A percentile compares a stretch with the other conserved stretches of the same genome.
Evolutionary conservation across 306 rosid genomes (phyloP).

Genomic region (Trifolium fragiferum): DNA sequence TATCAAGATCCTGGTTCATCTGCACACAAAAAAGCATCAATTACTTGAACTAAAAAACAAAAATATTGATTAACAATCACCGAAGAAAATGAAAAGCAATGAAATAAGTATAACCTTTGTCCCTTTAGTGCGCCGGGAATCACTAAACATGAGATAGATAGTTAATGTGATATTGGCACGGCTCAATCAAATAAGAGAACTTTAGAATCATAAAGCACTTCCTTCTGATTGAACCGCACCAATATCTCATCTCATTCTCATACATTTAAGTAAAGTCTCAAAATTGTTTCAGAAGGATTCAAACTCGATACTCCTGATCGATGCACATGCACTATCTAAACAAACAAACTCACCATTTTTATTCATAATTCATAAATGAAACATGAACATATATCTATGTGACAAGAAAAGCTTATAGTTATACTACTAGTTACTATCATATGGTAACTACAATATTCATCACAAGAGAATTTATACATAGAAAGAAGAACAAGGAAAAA

Average conservation of each 20-base stretch:
- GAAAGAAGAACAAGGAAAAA: slow-evolving; percentile 37
- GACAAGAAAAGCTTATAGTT: slow-evolving; percentile 33
- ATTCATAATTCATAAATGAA: slow-evolving; percentile 1
- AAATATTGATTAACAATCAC: slow-evolving; percentile 15
- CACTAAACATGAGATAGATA: slow-evolving; percentile 5
- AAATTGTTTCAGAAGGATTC: background rate
- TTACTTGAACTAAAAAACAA: slow-evolving; percentile 16
- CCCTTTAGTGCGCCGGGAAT: slow-evolving; percentile 1
- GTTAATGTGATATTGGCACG: slow-evolving; percentile 85
- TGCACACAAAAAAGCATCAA: slow-evolving; percentile 29
- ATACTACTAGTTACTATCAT: background rate
- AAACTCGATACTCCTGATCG: background rate
- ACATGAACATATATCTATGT: background rate
- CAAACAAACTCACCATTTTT: slow-evolving; percentile 9
- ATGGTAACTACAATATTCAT: slow-evolving; percentile 20
- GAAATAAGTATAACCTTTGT: background rate
- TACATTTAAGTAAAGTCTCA: background rate
- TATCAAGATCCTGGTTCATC: slow-evolving; percentile 23
- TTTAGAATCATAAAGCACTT: slow-evolving; percentile 51
- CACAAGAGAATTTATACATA: slow-evolving; percentile 1
- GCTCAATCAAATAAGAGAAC: slow-evolving; percentile 83
- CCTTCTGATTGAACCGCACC: slow-evolving; percentile 83
- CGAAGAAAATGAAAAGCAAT: slow-evolving; percentile 14
- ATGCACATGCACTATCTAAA: slow-evolving; percentile 35
- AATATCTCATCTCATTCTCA: slow-evolving; percentile 55